phyloP scores from a whole-genome alignment of 2,329 filamentous ascomycete species.

The Blastomyces silverae region DNA sequence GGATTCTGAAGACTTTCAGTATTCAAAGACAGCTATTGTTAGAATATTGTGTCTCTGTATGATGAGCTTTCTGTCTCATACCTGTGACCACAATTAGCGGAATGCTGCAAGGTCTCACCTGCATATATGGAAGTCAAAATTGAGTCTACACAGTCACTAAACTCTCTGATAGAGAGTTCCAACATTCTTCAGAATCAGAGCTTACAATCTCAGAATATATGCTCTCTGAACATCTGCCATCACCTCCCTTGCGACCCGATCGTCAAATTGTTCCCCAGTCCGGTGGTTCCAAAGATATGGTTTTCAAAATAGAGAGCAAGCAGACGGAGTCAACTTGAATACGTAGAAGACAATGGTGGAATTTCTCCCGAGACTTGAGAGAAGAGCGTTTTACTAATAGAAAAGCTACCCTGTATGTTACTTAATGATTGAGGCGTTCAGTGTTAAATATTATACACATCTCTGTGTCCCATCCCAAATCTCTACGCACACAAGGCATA shows the following conservation, averaged over 20 bases:
- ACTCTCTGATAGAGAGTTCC: constrained; percentile 23
- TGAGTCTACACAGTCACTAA: constrained; percentile 22
- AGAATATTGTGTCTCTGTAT: constrained; percentile 25
- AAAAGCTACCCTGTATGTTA: too few species aligned
- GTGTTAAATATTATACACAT: too few species aligned
- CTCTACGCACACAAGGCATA: too few species aligned
- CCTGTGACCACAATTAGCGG: constrained; percentile 25
- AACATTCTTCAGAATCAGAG: constrained; percentile 20
- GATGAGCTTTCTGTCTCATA: constrained; percentile 23
- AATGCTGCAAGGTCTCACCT: constrained; percentile 20
- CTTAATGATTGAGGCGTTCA: too few species aligned
- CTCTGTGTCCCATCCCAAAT: too few species aligned
- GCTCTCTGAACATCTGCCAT: constrained; percentile 22
- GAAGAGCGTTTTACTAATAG: too few species aligned
- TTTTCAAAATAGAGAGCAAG: too few species aligned
- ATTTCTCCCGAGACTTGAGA: too few species aligned
- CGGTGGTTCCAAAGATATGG: not conserved
- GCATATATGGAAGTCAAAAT: constrained; percentile 23
- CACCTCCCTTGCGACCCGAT: constrained; percentile 21
- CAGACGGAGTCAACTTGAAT: too few species aligned
- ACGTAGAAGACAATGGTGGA: too few species aligned
- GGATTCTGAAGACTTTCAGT: constrained; percentile 14
- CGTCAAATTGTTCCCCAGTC: constrained; percentile 22
- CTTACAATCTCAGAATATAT: constrained; percentile 19
- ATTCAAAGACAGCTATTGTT: constrained; percentile 23